phyloP scores from a whole-genome alignment of 2,329 filamentous ascomycete species.

The Tolypocladium guangdongense region DNA sequence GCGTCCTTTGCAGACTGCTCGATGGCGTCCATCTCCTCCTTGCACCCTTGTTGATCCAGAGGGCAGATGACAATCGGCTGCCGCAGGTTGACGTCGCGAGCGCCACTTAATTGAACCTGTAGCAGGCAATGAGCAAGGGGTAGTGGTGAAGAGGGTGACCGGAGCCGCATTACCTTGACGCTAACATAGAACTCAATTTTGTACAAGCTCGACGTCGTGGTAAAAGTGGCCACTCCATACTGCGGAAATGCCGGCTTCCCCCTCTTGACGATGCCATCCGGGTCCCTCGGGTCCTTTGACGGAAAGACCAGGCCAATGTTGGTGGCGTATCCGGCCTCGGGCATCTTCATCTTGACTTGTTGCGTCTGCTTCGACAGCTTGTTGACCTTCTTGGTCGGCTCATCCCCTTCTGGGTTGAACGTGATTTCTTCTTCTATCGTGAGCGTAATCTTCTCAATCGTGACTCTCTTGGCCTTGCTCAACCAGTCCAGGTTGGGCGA shows the following conservation, averaged over 20 bases:
- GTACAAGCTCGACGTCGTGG: conserved; percentile 86
- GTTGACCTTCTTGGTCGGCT: conserved; percentile 83
- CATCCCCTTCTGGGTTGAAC: conserved; percentile 96
- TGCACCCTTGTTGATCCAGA: conserved; percentile 88
- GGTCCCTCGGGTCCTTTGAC: conserved; percentile 75
- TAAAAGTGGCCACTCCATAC: conserved; percentile 83
- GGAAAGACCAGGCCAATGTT: conserved; percentile 89
- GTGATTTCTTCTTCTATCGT: conserved; percentile 95
- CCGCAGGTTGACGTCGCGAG: conserved; percentile 76
- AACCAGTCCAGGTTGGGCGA: conserved; percentile 88
- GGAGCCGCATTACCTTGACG: conserved; percentile 59
- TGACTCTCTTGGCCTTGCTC: conserved; percentile 80
- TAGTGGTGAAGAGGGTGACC: neutral
- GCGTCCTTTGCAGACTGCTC: conserved; percentile 93
- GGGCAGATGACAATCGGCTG: conserved; percentile 95
- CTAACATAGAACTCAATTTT: conserved; percentile 97
- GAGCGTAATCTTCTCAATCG: conserved; percentile 87
- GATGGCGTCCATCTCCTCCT: conserved; percentile 97
- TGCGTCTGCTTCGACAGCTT: conserved; percentile 77
- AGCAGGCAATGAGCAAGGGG: conserved; percentile 7
- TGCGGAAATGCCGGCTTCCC: conserved; percentile 80
- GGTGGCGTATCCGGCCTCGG: conserved; percentile 84
- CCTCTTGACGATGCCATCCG: conserved; percentile 76
- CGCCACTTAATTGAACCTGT: conserved; percentile 78
- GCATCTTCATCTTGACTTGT: conserved; percentile 69